Base-by-base conservation (phyloP, 2,329 filamentous ascomycete species). In the Fusarium hainanense region DNA sequence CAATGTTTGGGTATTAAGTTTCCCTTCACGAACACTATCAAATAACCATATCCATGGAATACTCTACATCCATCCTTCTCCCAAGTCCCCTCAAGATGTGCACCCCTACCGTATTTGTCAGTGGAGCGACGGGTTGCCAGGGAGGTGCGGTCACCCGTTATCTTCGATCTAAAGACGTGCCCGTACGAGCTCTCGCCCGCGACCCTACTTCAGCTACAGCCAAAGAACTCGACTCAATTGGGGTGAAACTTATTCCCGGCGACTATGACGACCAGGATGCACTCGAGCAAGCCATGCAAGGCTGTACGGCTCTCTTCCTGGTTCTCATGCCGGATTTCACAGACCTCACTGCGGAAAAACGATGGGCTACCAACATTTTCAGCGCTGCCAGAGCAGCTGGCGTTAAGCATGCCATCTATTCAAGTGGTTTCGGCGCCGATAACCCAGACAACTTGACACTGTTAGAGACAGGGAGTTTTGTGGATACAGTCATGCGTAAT, bases 111-210 rank as follows among this genome's bases (percentile, higher is more conserved):
- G 76, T 79, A 34, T 84, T 83, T 65, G 76, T 84, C 61, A 75
- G 74, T 58, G 78, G 77, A 52, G 80, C 79, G 9, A 84, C 82
- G 2, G 82, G 82, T 28, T 77, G 64, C 42, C 80, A 82, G 63
- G 82, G 82, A 48, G 76, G 76, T 6, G 75, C 79, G 12, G 61
- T 83, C 27, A 75, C 78, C 54, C 73, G 75, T 30, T 70, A 77
- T 40, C 80, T 83, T 30, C 77, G 76, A 27, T 67, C 72, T 10
- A 58, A 75, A 6, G 69, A 69, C 32, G 72, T 81, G 30, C 57
- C 73, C 48, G 76, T 83, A 54, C 78, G 76, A 55, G 75, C 79
- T 41, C 75, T 80, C 10, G 70, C 70, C n/a, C 78, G 82, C 18
- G 58, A 76, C 48, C 69, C 75, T 1, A 51, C 72, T 2, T 77